Conservation (phyloP, 495 filamentous ascomycete species). For the Podospora tetraspora region DNA sequence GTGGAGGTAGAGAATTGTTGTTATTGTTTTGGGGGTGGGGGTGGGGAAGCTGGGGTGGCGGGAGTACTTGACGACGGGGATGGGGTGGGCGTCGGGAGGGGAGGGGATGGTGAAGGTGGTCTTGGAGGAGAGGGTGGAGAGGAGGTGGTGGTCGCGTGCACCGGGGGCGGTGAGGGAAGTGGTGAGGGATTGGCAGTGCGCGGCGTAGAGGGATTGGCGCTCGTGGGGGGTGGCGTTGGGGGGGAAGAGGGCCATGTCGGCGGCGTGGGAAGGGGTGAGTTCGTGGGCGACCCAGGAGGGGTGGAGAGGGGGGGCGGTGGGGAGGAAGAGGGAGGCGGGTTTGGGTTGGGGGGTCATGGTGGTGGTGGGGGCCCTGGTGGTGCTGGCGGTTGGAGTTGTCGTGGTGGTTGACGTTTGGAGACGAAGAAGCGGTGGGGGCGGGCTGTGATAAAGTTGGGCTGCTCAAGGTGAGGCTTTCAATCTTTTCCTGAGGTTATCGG, state of each 20-base stretch:
- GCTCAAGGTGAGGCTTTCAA: background rate
- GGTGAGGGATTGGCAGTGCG: constrained; percentile 10
- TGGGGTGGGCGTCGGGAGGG: background rate
- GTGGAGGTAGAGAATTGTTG: constrained; percentile 29
- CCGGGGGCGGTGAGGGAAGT: constrained; percentile 5
- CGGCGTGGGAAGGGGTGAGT: background rate
- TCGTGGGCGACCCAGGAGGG: constrained; percentile 16
- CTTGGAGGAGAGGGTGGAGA: background rate
- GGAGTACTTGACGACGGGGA: background rate
- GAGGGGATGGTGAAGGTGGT: constrained; percentile 10
- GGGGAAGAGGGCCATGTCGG: background rate
- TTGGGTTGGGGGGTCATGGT: background rate
- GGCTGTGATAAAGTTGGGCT: background rate
- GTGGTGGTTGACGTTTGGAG: background rate
- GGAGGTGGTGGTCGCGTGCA: constrained; percentile 12
- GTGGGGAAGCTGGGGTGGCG: background rate
- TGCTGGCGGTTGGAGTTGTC: background rate
- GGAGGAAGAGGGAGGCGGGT: constrained; percentile 11
- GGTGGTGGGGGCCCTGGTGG: background rate
- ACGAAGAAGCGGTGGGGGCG: background rate
- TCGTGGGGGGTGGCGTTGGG: constrained; percentile 1
- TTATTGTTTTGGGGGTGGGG: background rate
- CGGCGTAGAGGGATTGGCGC: constrained; percentile 13
- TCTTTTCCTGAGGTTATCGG: background rate
- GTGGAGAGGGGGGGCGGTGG: constrained; percentile 12